A percentile compares a stretch with the other conserved stretches of the same genome.
Conservation (phyloP, 371 early-diverging fungal genomes). For the Quaeritorhiza haematococci region DNA sequence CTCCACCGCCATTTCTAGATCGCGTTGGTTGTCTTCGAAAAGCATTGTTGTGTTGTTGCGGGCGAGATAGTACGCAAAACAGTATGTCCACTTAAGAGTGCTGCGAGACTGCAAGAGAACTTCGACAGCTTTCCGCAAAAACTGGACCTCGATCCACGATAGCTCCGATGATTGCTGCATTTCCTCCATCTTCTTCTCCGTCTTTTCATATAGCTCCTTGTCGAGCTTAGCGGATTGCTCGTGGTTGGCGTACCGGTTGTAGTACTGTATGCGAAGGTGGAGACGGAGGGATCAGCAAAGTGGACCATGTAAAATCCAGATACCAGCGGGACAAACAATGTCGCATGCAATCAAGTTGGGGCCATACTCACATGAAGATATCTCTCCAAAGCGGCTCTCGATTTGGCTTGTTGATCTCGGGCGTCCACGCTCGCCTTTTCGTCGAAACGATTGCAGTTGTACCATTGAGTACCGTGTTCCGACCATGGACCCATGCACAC, state of each 20-base stretch:
- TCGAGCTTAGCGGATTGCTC: conserved; percentile 89
- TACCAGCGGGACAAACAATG: not conserved
- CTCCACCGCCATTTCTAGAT: conserved; percentile 93
- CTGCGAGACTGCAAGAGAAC: conserved; percentile 78
- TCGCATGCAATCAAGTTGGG: not conserved
- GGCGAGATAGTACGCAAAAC: conserved; percentile 89
- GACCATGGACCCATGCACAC: conserved; percentile 78
- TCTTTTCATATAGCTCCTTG: conserved; percentile 76
- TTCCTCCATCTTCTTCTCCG: conserved; percentile 93
- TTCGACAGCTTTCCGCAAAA: conserved; percentile 87
- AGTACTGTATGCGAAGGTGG: conserved; percentile 58
- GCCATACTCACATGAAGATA: conserved; percentile 81
- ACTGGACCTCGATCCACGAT: conserved; percentile 98
- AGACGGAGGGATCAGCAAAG: not conserved
- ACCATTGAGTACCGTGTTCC: conserved; percentile 90
- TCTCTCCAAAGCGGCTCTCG: conserved; percentile 83
- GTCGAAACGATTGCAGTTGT: conserved; percentile 92
- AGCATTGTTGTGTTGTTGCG: conserved; percentile 81
- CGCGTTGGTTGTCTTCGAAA: conserved; percentile 95
- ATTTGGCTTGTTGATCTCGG: conserved; percentile 75
- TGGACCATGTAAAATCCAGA: not conserved
- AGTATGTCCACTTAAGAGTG: conserved; percentile 95
- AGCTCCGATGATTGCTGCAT: conserved; percentile 84
- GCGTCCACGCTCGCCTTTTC: conserved; percentile 78
- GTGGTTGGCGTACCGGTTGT: conserved; percentile 95